phyloP scores from a whole-genome alignment of 2,329 filamentous ascomycete species.

The Fusarium sp. region DNA sequence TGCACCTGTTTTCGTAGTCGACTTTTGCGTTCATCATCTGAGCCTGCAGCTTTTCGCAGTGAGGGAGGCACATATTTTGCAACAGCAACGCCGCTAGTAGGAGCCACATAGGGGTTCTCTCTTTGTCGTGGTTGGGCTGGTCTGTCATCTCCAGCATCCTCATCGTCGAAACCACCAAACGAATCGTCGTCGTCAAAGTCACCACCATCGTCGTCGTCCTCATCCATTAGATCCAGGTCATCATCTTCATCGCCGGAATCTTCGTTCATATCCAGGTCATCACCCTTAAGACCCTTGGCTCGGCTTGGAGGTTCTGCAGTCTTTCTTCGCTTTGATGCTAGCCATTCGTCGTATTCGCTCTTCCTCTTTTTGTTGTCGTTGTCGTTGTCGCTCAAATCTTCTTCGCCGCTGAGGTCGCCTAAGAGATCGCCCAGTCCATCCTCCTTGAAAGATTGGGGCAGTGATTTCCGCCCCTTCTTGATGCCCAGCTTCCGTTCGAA shows the following conservation, averaged over 20 bases:
- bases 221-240: constrained; percentile 43
- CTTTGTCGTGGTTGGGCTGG: constrained; percentile 62
- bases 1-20: constrained; percentile 84
- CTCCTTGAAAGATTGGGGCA: constrained; percentile 79
- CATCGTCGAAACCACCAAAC: constrained; percentile 57
- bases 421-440: constrained; percentile 86
- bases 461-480: constrained; percentile 77
- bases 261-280: constrained; percentile 40
- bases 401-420: constrained; percentile 64
- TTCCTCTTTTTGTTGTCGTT: constrained; percentile 71
- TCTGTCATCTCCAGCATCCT: constrained; percentile 49
- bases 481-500: constrained; percentile 90
- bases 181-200: constrained; percentile 51
- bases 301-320: constrained; percentile 45
- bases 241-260: constrained; percentile 36
- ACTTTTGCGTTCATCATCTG: constrained; percentile 73
- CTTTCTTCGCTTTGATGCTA: constrained; percentile 68
- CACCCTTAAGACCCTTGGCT: constrained; percentile 35
- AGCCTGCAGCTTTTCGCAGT: constrained; percentile 71
- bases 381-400: constrained; percentile 62
- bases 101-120: constrained; percentile 92
- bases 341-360: constrained; percentile 69
- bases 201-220: constrained; percentile 47
- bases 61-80: constrained; percentile 93
- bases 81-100: constrained; percentile 60